These are phyloP conservation scores for Leccinum imitatum DNA, from an alignment of 768 basidiomycete genomes.

Conservation along the genomic window DNA sequence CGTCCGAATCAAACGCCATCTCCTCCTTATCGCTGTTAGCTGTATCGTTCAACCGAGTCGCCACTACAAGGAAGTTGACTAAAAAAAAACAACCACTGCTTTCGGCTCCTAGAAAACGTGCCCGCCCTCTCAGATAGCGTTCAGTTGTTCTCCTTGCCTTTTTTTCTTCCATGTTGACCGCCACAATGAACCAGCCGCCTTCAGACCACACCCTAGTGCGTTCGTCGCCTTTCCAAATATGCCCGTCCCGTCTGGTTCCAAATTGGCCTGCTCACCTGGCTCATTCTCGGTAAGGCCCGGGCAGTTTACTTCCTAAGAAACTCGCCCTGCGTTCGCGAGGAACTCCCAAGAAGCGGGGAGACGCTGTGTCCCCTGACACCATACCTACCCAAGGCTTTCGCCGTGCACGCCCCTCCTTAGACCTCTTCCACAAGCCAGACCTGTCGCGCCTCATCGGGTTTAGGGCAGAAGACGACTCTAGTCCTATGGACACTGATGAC, in stretches of 20 bases:
- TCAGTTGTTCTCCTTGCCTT: constrained; percentile 2
- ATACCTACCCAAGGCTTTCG: constrained; percentile 24
- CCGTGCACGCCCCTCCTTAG: constrained; percentile 35
- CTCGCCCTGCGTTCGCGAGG: constrained; percentile 35
- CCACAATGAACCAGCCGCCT: constrained; percentile 29
- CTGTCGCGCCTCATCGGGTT: constrained; percentile 25
- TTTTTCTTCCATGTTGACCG: constrained; percentile 16
- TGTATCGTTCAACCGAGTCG: constrained; percentile 1
- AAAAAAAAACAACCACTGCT: constrained; percentile 17
- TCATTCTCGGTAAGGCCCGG: constrained; percentile 25
- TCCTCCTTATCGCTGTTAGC: background rate
- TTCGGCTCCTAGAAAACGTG: constrained; percentile 32
- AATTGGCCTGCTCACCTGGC: constrained; percentile 9
- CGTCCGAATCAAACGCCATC: background rate
- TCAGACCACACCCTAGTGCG: constrained; percentile 26
- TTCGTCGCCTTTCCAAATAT: constrained; percentile 30
- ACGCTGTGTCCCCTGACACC: constrained; percentile 25
- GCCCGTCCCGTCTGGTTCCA: constrained; percentile 13
- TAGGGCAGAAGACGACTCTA: constrained; percentile 22
- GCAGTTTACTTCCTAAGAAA: constrained; percentile 42
- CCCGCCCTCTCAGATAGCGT: constrained; percentile 20
- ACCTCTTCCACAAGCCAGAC: constrained; percentile 30
- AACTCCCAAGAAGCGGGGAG: constrained; percentile 27
- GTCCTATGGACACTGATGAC: constrained; percentile 31
- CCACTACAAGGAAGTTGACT: constrained; percentile 19